Conservation (phyloP, 768 basidiomycete species). For the Sporobolomyces pararoseus region DNA sequence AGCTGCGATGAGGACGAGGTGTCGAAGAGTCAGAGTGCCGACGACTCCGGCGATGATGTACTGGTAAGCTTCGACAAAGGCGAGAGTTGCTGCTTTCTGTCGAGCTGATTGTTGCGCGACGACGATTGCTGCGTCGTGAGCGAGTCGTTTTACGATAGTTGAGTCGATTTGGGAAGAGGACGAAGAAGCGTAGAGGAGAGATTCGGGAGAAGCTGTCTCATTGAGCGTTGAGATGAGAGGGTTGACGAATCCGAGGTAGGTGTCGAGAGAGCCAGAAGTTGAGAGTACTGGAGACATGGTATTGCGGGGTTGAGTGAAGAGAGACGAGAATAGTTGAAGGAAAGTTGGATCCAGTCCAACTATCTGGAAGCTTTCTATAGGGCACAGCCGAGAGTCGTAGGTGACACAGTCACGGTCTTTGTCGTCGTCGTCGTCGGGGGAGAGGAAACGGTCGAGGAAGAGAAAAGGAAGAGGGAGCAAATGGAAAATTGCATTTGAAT, state of each 20-base stretch:
- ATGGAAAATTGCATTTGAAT: slow-evolving; percentile 39
- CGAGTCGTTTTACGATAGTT: slow-evolving; percentile 18
- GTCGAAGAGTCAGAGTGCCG: slow-evolving; percentile 16
- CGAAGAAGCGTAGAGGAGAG: background rate
- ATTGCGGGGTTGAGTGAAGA: background rate
- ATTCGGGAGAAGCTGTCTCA: background rate
- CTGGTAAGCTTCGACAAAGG: slow-evolving; percentile 27
- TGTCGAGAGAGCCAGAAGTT: background rate
- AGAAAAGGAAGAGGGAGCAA: background rate
- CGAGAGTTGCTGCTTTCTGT: slow-evolving; percentile 21
- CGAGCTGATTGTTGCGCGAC: slow-evolving; percentile 12
- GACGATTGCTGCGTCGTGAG: background rate
- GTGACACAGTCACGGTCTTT: slow-evolving; percentile 24
- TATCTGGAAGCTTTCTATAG: background rate
- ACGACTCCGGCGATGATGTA: slow-evolving; percentile 29
- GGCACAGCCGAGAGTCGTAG: slow-evolving; percentile 8
- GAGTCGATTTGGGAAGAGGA: background rate
- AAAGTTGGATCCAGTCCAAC: slow-evolving; percentile 15
- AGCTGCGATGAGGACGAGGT: slow-evolving; percentile 10
- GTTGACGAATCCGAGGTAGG: background rate
- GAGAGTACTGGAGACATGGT: slow-evolving; percentile 13
- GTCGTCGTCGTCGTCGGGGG: too few species aligned
- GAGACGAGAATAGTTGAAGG: background rate
- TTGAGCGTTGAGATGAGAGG: background rate
- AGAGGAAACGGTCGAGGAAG: background rate